Conservation (phyloP, 768 basidiomycete genomes). For the Lentinula guzmanii region DNA sequence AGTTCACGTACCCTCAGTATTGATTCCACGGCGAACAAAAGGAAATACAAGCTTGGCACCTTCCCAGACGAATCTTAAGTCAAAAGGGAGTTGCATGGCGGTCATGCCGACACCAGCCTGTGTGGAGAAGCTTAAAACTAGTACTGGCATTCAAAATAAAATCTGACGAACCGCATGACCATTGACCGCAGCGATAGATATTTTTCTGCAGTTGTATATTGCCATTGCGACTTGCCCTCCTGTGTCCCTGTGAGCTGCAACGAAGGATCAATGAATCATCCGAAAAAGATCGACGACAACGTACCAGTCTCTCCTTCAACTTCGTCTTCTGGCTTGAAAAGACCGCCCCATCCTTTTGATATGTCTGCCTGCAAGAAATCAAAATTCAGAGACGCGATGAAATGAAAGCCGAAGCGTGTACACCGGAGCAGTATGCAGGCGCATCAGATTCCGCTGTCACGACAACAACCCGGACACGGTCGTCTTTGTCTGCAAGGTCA, state of each 20-base stretch:
- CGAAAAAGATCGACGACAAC: neutral
- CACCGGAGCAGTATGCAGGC: conserved; percentile 48
- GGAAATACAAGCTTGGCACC: conserved; percentile 44
- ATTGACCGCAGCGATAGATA: conserved; percentile 46
- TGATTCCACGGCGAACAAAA: conserved; percentile 44
- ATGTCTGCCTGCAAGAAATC: conserved; percentile 39
- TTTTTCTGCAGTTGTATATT: conserved; percentile 48
- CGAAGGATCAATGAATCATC: neutral
- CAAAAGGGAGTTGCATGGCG: conserved; percentile 43
- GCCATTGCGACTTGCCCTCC: conserved; percentile 42
- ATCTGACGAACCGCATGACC: conserved; percentile 35
- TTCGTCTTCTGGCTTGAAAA: conserved; percentile 31
- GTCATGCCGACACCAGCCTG: conserved; percentile 47
- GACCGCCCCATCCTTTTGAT: conserved; percentile 36
- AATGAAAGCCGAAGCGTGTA: neutral
- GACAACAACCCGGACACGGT: conserved; percentile 45
- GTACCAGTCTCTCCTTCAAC: conserved; percentile 33
- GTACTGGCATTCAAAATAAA: neutral
- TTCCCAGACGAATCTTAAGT: conserved; percentile 47
- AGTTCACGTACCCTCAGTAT: conserved; percentile 35
- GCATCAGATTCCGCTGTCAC: conserved; percentile 46
- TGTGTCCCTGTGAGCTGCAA: conserved; percentile 34
- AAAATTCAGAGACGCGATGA: neutral
- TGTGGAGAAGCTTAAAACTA: neutral
- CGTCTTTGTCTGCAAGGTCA: conserved; percentile 42